These are phyloP conservation scores for Licmophora abbreviata DNA, from an alignment of 108 stramenopile species.

Conservation along the genomic window DNA sequence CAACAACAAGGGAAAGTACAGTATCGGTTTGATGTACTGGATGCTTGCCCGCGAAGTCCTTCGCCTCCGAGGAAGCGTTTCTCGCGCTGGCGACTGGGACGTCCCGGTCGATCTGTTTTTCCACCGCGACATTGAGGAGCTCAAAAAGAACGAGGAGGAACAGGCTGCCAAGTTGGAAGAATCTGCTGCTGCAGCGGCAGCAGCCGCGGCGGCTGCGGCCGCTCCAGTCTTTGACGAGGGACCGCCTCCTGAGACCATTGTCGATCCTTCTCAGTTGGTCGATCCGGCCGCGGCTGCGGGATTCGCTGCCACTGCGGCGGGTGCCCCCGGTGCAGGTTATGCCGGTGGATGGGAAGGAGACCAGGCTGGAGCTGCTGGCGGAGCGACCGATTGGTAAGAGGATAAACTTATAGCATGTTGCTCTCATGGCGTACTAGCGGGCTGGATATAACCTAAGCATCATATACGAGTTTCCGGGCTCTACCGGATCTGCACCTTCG, in stretches of 20 bases:
- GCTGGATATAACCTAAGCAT: too few relatives aligned
- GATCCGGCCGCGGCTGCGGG: slow-evolving; percentile 32
- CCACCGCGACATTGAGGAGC: slow-evolving; percentile 99
- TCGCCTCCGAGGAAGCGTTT: slow-evolving; percentile 93
- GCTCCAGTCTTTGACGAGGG: slow-evolving; percentile 52
- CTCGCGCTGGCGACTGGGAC: slow-evolving; percentile 87
- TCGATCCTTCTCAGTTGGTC: slow-evolving; percentile 17
- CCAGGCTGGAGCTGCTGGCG: slow-evolving; percentile 23
- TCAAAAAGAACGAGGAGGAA: slow-evolving; percentile 97
- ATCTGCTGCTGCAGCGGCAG: slow-evolving; percentile 42
- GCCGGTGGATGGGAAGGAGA: slow-evolving; percentile 37
- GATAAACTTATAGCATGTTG: too few relatives aligned
- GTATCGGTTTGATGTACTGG: slow-evolving; percentile 99
- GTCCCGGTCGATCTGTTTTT: slow-evolving; percentile 99
- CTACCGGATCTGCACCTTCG: too few relatives aligned
- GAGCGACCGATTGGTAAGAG: slow-evolving; percentile 39
- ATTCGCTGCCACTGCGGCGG: slow-evolving; percentile 31
- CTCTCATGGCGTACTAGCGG: too few relatives aligned
- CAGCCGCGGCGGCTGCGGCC: slow-evolving; percentile 36
- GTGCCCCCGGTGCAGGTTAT: slow-evolving; percentile 13
- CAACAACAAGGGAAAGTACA: slow-evolving; percentile 99
- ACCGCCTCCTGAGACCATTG: slow-evolving; percentile 20
- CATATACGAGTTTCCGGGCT: too few relatives aligned
- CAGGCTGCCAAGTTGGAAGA: slow-evolving; percentile 87
- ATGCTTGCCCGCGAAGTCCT: slow-evolving; percentile 97